Evolutionary conservation across 192 early-diverging fungal genomes (phyloP).

Genomic region (Powellomyces hirtus): DNA sequence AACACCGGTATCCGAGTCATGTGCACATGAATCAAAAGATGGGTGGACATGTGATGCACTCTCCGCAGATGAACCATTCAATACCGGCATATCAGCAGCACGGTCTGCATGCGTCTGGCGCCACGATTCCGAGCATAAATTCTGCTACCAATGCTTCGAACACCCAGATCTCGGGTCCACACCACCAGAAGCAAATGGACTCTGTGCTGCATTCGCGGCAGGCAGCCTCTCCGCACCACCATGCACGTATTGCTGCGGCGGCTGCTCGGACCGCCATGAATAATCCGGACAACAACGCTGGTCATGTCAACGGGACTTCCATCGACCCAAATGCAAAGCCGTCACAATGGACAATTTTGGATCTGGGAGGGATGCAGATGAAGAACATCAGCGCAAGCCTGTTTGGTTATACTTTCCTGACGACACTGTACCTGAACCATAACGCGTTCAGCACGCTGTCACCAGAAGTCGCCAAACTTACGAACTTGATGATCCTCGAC

Average conservation of each 20-base stretch:
- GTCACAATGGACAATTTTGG: constrained; percentile 81
- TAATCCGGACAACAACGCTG: background rate
- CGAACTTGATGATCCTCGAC: constrained; percentile 73
- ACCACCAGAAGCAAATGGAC: constrained; percentile 74
- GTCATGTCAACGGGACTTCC: constrained; percentile 29
- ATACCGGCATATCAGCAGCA: constrained; percentile 22
- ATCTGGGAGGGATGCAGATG: constrained; percentile 94
- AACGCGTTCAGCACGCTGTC: constrained; percentile 84
- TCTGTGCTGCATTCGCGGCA: constrained; percentile 71
- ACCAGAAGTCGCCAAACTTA: constrained; percentile 65
- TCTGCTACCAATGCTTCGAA: background rate
- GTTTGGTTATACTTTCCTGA: constrained; percentile 84
- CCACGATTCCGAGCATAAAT: background rate
- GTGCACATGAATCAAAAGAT: constrained; percentile 16
- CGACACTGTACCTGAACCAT: constrained; percentile 92
- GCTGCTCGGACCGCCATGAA: constrained; percentile 58
- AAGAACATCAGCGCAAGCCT: constrained; percentile 72
- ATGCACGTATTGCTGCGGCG: constrained; percentile 84
- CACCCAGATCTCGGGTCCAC: constrained; percentile 28
- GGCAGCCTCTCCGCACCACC: constrained; percentile 79
- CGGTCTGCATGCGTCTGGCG: background rate
- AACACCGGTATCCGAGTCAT: constrained; percentile 19
- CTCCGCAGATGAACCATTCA: constrained; percentile 26
- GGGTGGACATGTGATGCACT: constrained; percentile 20
- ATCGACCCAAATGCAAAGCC: constrained; percentile 56